phyloP scores from a whole-genome alignment of 2,329 filamentous ascomycete species.

The Aureobasidium sp. region DNA sequence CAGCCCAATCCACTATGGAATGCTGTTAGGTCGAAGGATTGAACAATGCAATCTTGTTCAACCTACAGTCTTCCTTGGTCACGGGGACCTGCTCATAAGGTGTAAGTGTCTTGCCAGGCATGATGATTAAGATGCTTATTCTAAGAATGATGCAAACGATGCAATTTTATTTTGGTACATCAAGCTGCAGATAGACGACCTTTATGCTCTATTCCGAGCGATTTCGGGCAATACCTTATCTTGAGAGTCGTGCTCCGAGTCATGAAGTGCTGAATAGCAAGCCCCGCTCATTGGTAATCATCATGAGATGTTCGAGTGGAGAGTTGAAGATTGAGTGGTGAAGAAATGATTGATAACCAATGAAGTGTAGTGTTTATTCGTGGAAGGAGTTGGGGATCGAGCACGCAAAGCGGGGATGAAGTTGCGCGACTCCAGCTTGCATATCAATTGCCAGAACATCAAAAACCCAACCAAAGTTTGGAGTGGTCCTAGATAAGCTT shows the following conservation, averaged over 20 bases:
- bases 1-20: constrained; percentile 39
- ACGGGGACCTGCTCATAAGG: constrained; percentile 29
- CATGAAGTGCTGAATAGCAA: neutral
- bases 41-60: constrained; percentile 20
- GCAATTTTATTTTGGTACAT: neutral
- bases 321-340: neutral
- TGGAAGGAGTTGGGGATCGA: neutral
- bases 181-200: neutral
- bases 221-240: neutral
- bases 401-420: constrained; percentile 10
- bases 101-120: constrained; percentile 19
- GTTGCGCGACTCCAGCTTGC: constrained; percentile 6
- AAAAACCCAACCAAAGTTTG: too few relatives aligned
- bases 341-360: neutral
- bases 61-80: constrained; percentile 27
- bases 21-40: neutral
- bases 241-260: neutral
- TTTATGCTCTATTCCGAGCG: neutral
- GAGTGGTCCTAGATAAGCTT: too few relatives aligned
- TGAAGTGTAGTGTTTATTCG: neutral
- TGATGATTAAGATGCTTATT: neutral
- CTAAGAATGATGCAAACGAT: constrained; percentile 12
- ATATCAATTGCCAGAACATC: neutral
- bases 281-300: neutral
- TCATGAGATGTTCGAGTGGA: neutral